Conservation (phyloP, 2,329 filamentous ascomycete species). For the Lasiodiplodia sp. region DNA sequence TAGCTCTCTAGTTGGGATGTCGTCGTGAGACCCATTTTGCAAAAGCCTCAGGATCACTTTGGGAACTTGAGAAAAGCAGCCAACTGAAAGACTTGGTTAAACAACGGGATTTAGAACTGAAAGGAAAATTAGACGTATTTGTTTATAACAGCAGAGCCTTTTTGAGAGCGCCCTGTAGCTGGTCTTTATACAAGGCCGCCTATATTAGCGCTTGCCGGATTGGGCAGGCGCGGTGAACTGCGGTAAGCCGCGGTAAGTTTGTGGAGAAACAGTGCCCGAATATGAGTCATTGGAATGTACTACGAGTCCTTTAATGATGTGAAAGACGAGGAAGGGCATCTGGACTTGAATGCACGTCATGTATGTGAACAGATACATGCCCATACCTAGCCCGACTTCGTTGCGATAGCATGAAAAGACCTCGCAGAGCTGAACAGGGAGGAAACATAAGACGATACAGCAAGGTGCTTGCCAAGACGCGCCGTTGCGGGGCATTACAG, state of each 20-base stretch:
- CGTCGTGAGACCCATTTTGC: slow-evolving; percentile 17
- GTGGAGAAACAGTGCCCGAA: not conserved
- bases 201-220: not conserved
- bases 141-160: not conserved
- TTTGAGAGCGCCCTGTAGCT: not conserved
- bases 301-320: too few relatives aligned
- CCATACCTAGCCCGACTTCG: too few relatives aligned
- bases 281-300: slow-evolving; percentile 6
- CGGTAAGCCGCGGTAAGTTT: not conserved
- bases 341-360: too few relatives aligned
- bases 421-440: not conserved
- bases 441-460: too few relatives aligned
- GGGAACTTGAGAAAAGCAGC: not conserved
- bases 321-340: too few relatives aligned
- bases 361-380: too few relatives aligned
- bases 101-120: not conserved
- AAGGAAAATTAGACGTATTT: not conserved
- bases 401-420: too few relatives aligned
- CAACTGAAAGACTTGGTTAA: not conserved
- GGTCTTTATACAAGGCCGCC: not conserved
- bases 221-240: slow-evolving; percentile 11
- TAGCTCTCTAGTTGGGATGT: slow-evolving; percentile 1
- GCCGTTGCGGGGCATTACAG: not conserved
- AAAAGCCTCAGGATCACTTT: not conserved
- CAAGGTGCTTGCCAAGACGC: not conserved